phyloP scores from a whole-genome alignment of 2,329 filamentous ascomycete genomes.

The Lasiodiplodia hormozganensis region DNA sequence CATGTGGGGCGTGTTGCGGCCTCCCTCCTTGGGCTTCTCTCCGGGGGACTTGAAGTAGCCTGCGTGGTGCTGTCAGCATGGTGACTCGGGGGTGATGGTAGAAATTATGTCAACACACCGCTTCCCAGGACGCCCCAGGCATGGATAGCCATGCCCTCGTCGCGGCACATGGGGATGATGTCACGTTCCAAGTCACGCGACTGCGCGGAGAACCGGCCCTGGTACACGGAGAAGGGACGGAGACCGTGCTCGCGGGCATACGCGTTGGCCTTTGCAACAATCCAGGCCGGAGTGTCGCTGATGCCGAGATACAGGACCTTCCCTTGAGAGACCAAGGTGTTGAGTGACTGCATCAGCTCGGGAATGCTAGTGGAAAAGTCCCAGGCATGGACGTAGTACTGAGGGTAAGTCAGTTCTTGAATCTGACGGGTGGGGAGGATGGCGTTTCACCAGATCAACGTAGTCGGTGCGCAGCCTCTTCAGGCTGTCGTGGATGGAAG shows the following conservation, averaged over 20 bases:
- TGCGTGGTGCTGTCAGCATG: too few species aligned
- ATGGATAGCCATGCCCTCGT: constrained; percentile 51
- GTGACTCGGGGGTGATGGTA: too few species aligned
- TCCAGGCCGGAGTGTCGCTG: constrained; percentile 52
- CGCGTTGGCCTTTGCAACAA: constrained; percentile 38
- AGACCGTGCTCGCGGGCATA: constrained; percentile 50
- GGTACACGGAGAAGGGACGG: constrained; percentile 48
- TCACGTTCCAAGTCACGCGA: constrained; percentile 54
- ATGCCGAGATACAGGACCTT: constrained; percentile 56
- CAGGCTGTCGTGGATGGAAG: constrained; percentile 48
- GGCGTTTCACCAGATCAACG: constrained; percentile 58
- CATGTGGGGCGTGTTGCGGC: constrained; percentile 47
- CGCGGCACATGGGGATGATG: constrained; percentile 53
- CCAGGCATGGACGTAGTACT: constrained; percentile 48
- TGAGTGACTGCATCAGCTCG: constrained; percentile 53
- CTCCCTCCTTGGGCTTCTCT: constrained; percentile 34
- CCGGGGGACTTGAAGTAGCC: too few species aligned
- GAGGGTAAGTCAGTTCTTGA: too few species aligned
- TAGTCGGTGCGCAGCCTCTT: constrained; percentile 70
- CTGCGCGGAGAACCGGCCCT: constrained; percentile 52
- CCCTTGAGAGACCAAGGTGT: constrained; percentile 48
- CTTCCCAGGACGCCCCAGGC: constrained; percentile 62
- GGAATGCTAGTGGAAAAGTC: constrained; percentile 51
- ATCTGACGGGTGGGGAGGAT: too few species aligned
- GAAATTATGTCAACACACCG: constrained; percentile 42